phyloP scores from a whole-genome alignment of 495 filamentous ascomycete genomes.

The Chaetomium tenue region DNA sequence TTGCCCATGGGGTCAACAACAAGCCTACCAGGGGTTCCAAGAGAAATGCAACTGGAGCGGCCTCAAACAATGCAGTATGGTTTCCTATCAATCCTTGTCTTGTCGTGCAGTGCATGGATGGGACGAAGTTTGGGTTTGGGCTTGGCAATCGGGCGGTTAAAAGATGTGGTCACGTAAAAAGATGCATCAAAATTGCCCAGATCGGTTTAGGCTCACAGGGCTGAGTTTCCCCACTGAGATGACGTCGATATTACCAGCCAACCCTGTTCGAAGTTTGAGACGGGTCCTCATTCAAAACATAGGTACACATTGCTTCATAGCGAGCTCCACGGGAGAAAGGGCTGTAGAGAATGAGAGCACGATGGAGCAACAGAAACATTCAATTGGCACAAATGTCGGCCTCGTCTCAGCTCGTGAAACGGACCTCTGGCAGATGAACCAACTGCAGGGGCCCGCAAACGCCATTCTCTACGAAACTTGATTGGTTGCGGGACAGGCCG shows the following conservation, averaged over 20 bases:
- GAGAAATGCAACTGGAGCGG: too few relatives aligned
- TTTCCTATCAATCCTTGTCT: too few relatives aligned
- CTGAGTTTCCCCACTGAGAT: constrained; percentile 16
- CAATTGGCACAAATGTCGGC: not conserved
- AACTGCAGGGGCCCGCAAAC: not conserved
- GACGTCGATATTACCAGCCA: constrained; percentile 9
- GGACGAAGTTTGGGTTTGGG: not conserved
- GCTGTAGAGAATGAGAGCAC: not conserved
- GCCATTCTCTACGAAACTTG: not conserved
- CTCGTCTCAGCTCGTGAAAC: constrained; percentile 17
- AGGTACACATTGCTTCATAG: too few relatives aligned
- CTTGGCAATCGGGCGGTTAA: not conserved
- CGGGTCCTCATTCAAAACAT: too few relatives aligned
- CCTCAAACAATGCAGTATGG: too few relatives aligned
- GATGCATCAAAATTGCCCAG: not conserved
- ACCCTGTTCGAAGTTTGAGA: not conserved
- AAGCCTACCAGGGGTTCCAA: too few relatives aligned
- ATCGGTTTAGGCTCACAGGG: constrained; percentile 9
- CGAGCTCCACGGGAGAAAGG: too few relatives aligned
- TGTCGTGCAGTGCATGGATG: not conserved
- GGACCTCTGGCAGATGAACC: not conserved
- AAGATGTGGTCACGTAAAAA: too few relatives aligned
- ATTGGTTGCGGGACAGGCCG: not conserved
- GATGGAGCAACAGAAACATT: not conserved
- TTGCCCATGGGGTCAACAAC: too few relatives aligned